phyloP scores from a whole-genome alignment of 2,329 filamentous ascomycete genomes.

The Nemania bipapillata region DNA sequence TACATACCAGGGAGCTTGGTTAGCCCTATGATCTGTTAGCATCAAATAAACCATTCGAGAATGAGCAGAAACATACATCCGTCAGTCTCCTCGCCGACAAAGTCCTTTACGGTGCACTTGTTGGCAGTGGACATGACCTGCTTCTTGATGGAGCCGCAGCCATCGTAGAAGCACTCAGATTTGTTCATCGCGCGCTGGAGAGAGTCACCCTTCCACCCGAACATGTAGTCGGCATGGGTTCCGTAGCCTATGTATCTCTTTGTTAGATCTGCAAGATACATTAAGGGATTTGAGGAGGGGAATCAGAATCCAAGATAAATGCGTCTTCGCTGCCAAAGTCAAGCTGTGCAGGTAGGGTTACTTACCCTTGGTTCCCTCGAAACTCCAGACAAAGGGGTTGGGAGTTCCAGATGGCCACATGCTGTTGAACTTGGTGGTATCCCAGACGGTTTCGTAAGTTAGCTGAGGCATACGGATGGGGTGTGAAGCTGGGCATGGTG shows the following conservation, averaged over 20 bases:
- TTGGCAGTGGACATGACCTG: slow-evolving; percentile 50
- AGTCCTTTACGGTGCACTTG: slow-evolving; percentile 48
- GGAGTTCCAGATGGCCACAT: slow-evolving; percentile 52
- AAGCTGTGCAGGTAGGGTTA: too few relatives aligned
- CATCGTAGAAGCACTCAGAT: slow-evolving; percentile 57
- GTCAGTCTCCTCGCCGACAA: slow-evolving; percentile 48
- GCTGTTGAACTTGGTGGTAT: slow-evolving; percentile 56
- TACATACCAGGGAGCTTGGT: slow-evolving; percentile 41
- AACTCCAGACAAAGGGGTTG: slow-evolving; percentile 51
- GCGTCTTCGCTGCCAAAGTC: background rate
- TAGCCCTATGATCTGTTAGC: slow-evolving; percentile 42
- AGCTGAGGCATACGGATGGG: slow-evolving; percentile 58
- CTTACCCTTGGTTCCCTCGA: slow-evolving; percentile 46
- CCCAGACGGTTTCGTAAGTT: slow-evolving; percentile 60
- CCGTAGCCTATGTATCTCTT: too few relatives aligned
- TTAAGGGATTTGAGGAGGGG: too few relatives aligned
- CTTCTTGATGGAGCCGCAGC: slow-evolving; percentile 51
- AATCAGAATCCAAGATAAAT: too few relatives aligned
- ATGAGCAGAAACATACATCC: slow-evolving; percentile 47
- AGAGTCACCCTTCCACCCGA: slow-evolving; percentile 51
- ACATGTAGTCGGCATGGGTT: slow-evolving; percentile 54
- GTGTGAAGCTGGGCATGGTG: slow-evolving; percentile 51
- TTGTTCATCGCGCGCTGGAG: slow-evolving; percentile 54
- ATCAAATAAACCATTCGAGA: background rate
- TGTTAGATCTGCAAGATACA: too few relatives aligned